These are phyloP conservation scores for Tremella mesenterica DNA, from an alignment of 768 basidiomycete species.

Conservation along the genomic window DNA sequence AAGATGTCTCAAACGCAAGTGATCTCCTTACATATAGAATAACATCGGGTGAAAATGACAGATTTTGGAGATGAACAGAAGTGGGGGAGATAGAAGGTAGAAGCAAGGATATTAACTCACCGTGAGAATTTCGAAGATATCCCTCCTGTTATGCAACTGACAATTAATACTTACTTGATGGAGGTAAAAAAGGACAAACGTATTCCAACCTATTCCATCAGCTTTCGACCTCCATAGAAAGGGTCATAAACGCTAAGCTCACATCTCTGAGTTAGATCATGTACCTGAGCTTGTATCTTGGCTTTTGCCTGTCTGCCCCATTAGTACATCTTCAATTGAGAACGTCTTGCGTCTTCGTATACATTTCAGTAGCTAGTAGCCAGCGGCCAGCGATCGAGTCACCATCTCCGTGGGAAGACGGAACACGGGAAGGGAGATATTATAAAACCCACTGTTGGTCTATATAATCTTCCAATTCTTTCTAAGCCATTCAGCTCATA, in stretches of 20 bases:
- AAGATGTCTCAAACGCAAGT: no score
- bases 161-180: neutral
- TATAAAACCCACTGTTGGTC: conserved; percentile 54
- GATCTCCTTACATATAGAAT: neutral
- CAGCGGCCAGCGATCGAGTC: no score
- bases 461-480: conserved; percentile 70
- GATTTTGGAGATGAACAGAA: no score
- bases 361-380: no score
- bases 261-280: conserved; percentile 79
- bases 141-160: conserved; percentile 3
- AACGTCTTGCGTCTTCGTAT: no score
- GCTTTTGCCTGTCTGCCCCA: conserved; percentile 60
- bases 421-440: neutral
- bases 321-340: neutral
- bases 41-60: neutral
- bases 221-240: neutral
- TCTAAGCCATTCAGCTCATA: conserved; percentile 48
- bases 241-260: conserved; percentile 35
- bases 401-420: neutral
- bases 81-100: no score
- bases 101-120: no score
- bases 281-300: conserved; percentile 58
- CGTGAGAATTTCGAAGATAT: conserved; percentile 11
- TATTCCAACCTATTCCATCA: conserved; percentile 27
- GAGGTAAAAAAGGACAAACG: conserved; percentile 7